phyloP scores from a whole-genome alignment of 345 rosid species.

The Erodium maritimum region DNA sequence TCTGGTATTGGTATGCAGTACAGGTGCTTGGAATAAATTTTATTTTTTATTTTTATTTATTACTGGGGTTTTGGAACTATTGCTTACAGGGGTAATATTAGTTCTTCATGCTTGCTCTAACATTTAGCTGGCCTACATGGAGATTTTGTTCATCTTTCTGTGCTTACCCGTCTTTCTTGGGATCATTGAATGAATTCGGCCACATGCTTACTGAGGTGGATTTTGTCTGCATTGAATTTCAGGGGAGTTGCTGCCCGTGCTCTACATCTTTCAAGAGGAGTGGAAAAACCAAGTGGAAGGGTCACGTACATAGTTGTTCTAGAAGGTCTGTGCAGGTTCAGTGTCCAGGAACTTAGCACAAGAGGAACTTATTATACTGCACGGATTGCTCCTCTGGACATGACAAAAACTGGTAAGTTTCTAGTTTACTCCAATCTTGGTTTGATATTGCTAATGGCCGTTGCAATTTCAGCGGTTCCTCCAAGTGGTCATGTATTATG shows the following conservation, averaged over 20 bases:
- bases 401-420: constrained; percentile 68
- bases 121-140: no score
- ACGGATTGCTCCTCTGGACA: constrained; percentile 76
- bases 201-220: constrained; percentile 6
- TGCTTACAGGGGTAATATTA: background rate
- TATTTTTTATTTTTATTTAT: no score
- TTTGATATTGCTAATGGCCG: background rate
- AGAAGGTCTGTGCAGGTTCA: constrained; percentile 93
- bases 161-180: background rate
- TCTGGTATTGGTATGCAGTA: background rate
- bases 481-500: no score
- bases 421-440: no score
- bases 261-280: constrained; percentile 92
- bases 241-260: constrained; percentile 99
- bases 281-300: constrained; percentile 99
- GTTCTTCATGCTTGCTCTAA: no score
- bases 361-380: constrained; percentile 88
- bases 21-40: background rate
- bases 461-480: no score
- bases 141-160: background rate
- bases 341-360: constrained; percentile 82
- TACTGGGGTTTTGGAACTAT: background rate
- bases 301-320: constrained; percentile 95
- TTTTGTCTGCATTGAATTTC: constrained; percentile 8
- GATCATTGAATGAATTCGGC: background rate